phyloP scores from a whole-genome alignment of 2,329 filamentous ascomycete genomes.

The Didymella glomerata region DNA sequence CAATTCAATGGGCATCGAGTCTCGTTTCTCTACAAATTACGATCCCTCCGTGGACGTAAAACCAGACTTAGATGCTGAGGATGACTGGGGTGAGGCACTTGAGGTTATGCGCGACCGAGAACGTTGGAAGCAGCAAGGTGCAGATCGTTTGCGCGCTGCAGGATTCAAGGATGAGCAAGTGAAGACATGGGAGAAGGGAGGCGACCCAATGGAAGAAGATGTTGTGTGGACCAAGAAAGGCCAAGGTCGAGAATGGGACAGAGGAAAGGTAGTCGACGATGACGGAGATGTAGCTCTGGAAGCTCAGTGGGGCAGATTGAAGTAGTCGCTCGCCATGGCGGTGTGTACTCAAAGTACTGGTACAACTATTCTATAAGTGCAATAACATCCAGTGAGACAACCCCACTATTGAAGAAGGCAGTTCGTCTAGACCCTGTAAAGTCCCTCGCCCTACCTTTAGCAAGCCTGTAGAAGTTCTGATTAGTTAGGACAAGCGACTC shows the following conservation, averaged over 20 bases:
- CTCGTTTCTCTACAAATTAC: conserved; percentile 75
- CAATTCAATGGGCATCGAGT: conserved; percentile 71
- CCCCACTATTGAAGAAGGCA: no score
- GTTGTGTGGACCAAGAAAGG: conserved; percentile 77
- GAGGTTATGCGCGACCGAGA: conserved; percentile 83
- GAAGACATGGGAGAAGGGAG: conserved; percentile 72
- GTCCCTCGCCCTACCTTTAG: no score
- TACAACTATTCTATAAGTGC: no score
- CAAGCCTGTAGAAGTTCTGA: no score
- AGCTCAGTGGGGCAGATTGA: conserved; percentile 58
- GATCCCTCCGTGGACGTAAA: conserved; percentile 67
- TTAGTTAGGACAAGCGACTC: no score
- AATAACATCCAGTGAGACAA: no score
- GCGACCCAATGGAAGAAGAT: conserved; percentile 68
- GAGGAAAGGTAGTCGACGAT: conserved; percentile 67
- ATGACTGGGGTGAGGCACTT: conserved; percentile 81
- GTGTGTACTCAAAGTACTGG: no score
- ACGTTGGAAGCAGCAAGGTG: conserved; percentile 77
- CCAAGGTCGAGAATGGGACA: conserved; percentile 73
- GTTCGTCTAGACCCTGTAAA: no score
- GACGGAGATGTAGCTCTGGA: conserved; percentile 63
- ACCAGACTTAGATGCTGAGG: conserved; percentile 58
- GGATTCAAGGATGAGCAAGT: conserved; percentile 82
- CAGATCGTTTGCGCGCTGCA: conserved; percentile 76
- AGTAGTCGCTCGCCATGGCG: conserved; percentile 17